A percentile compares a stretch with the other conserved stretches of the same genome.
These are phyloP conservation scores for Citeromyces matritensis DNA, from an alignment of 805 yeast species.

Conservation along the genomic window DNA sequence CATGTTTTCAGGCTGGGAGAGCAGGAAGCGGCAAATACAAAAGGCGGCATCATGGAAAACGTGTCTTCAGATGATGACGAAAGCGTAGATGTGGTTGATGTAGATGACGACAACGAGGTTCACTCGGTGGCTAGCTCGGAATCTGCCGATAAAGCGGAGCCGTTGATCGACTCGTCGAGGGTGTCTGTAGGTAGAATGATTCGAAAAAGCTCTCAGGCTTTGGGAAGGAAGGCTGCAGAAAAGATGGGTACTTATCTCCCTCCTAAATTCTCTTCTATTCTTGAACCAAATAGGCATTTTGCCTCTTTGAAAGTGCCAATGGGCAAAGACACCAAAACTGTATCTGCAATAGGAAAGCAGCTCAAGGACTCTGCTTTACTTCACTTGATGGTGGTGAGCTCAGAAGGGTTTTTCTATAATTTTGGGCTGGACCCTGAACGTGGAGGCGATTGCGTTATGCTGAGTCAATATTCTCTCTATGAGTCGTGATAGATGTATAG, in stretches of 20 bases:
- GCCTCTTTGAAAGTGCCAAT: conserved; percentile 49
- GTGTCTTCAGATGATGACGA: conserved; percentile 12
- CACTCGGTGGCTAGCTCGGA: conserved; percentile 11
- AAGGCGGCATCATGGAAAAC: conserved; percentile 11
- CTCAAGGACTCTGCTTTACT: conserved; percentile 10
- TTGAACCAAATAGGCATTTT: conserved; percentile 89
- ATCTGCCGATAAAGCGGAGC: conserved; percentile 25
- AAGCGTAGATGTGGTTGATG: conserved; percentile 7
- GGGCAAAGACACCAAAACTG: conserved; percentile 25
- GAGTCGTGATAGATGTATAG: too few relatives aligned
- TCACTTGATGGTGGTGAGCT: conserved; percentile 67
- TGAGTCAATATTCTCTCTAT: conserved; percentile 50
- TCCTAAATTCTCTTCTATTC: conserved; percentile 65
- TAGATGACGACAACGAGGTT: conserved; percentile 8
- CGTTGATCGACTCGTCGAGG: conserved; percentile 56
- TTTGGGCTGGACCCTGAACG: conserved; percentile 77
- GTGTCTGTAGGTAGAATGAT: conserved; percentile 63
- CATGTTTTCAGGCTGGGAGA: conserved; percentile 74
- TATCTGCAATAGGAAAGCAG: conserved; percentile 27
- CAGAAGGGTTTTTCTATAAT: conserved; percentile 76
- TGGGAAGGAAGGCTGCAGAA: conserved; percentile 74
- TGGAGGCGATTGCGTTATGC: conserved; percentile 86
- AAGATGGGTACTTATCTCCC: conserved; percentile 85
- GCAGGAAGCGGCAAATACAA: conserved; percentile 18
- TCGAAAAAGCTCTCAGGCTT: conserved; percentile 60